These are phyloP conservation scores for Fragaria ananassa DNA, from an alignment of 306 rosid species.

Conservation along the genomic window DNA sequence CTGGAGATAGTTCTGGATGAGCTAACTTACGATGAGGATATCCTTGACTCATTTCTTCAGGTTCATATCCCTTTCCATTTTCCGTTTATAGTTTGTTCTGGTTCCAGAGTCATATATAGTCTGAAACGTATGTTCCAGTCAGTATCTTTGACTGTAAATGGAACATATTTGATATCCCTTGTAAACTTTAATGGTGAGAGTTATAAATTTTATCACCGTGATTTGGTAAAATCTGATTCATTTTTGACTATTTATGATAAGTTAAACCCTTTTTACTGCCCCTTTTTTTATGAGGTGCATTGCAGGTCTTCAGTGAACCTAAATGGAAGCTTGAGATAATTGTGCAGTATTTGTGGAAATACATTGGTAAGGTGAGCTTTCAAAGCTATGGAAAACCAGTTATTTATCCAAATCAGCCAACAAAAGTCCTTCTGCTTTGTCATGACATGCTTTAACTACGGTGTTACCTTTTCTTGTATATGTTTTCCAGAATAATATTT, in stretches of 20 bases:
- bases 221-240: neutral
- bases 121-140: neutral
- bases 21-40: slow-evolving; percentile 60
- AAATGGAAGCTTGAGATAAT: slow-evolving; percentile 84
- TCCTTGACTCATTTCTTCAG: slow-evolving; percentile 65
- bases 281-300: slow-evolving; percentile 27
- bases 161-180: neutral
- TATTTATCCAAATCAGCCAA: slow-evolving; percentile 2
- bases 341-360: slow-evolving; percentile 76
- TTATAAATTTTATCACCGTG: neutral
- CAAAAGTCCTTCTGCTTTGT: neutral
- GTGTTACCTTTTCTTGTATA: neutral
- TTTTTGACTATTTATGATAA: slow-evolving; percentile 5
- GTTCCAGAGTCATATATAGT: neutral
- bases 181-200: neutral
- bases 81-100: neutral
- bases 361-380: slow-evolving; percentile 60
- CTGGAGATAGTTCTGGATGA: slow-evolving; percentile 76
- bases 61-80: slow-evolving; percentile 30
- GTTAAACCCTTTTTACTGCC: neutral
- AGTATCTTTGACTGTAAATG: neutral
- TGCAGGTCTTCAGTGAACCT: slow-evolving; percentile 60
- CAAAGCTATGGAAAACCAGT: neutral
- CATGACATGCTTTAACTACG: slow-evolving; percentile 10
- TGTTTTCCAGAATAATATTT: slow-evolving; percentile 7